Conservation (phyloP, 202 grass and related monocot species). For the Zizania palustris region DNA sequence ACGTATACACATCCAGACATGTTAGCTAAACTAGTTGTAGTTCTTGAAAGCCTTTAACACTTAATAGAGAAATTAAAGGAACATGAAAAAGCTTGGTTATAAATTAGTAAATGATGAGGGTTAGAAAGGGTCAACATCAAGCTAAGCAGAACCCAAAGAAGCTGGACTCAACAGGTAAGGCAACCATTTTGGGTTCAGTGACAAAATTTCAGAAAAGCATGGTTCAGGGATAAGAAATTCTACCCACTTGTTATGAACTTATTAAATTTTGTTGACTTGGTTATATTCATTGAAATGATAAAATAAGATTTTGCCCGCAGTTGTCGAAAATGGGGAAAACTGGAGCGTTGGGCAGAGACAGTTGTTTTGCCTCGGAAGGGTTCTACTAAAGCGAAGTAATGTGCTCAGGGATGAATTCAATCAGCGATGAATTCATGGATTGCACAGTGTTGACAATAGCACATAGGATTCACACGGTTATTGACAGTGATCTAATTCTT, state of each 20-base stretch:
- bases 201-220: neutral
- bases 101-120: no score
- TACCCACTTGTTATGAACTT: neutral
- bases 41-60: no score
- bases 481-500: constrained; percentile 94
- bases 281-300: constrained; percentile 15
- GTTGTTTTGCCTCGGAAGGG: constrained; percentile 91
- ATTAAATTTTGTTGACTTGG: no score
- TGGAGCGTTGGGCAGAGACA: constrained; percentile 96
- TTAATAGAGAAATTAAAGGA: no score
- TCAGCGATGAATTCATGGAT: constrained; percentile 67
- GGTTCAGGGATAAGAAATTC: neutral
- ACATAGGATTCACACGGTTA: constrained; percentile 92
- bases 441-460: constrained; percentile 85
- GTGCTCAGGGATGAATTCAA: constrained; percentile 86
- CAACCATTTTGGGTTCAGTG: constrained; percentile 31
- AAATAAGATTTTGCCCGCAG: constrained; percentile 49
- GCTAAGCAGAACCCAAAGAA: constrained; percentile 68
- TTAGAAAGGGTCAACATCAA: no score
- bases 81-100: no score
- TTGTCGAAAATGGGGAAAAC: constrained; percentile 96
- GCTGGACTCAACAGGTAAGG: constrained; percentile 81
- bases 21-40: no score
- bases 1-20: no score
- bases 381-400: constrained; percentile 75